phyloP scores from a whole-genome alignment of 2,329 filamentous ascomycete species.

The Thelonectria olida region DNA sequence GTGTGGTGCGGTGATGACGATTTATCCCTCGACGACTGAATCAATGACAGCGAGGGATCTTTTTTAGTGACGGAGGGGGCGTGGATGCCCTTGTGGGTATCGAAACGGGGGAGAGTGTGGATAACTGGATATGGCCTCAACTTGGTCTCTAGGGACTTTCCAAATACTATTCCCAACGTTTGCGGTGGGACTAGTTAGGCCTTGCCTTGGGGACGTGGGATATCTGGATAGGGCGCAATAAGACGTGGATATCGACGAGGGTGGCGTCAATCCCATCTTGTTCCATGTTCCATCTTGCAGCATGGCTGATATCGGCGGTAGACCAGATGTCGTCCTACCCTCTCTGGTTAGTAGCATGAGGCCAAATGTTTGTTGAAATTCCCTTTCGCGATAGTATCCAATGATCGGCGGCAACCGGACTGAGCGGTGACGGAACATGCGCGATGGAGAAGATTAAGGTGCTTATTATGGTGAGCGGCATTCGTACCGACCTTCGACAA shows the following conservation, averaged over 20 bases:
- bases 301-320: not conserved
- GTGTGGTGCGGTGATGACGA: slow-evolving; percentile 20
- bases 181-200: not conserved
- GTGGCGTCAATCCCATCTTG: slow-evolving; percentile 1
- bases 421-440: slow-evolving; percentile 2
- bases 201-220: not conserved
- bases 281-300: not conserved
- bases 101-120: slow-evolving; percentile 10
- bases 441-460: not conserved
- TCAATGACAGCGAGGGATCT: slow-evolving; percentile 13
- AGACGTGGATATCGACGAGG: not conserved
- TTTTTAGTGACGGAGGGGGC: slow-evolving; percentile 23
- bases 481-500: too few species aligned
- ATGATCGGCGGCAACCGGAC: not conserved
- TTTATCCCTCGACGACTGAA: slow-evolving; percentile 21
- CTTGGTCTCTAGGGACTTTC: not conserved
- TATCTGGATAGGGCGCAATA: not conserved
- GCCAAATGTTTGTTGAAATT: not conserved
- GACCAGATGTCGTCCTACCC: not conserved
- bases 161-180: not conserved
- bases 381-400: not conserved
- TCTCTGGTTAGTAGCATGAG: not conserved
- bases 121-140: slow-evolving; percentile 2
- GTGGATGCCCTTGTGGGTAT: slow-evolving; percentile 19
- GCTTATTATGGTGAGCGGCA: not conserved